Conservation (phyloP, 164 flowering plant genomes). For the Umbilicus rupestris region DNA sequence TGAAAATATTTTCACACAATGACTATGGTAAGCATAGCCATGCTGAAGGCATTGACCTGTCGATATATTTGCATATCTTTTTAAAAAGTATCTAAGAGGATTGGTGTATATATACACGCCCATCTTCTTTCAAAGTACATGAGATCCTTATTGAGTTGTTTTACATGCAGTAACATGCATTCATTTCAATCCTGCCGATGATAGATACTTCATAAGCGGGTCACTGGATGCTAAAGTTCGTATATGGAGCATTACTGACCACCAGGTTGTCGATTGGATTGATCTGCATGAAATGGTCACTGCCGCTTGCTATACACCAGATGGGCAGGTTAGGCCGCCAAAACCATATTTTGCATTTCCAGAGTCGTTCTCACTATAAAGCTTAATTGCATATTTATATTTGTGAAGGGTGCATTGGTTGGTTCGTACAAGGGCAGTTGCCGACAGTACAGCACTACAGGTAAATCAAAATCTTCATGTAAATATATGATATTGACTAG, state of each 20-base stretch:
- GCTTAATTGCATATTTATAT: conserved; percentile 13
- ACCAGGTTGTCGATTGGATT: conserved; percentile 92
- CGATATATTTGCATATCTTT: not conserved
- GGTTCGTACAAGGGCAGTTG: conserved; percentile 97
- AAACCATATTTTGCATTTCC: not conserved
- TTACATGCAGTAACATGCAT: conserved; percentile 84
- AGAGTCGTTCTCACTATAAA: not conserved
- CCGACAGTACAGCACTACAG: conserved; percentile 63
- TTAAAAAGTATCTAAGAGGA: not conserved
- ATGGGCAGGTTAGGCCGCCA: conserved; percentile 68
- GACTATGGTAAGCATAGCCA: conserved; percentile 63
- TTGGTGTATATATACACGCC: no score
- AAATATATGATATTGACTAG: not conserved
- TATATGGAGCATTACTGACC: conserved; percentile 96
- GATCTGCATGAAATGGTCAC: conserved; percentile 99
- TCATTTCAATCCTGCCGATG: conserved; percentile 98
- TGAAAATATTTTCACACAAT: conserved; percentile 85
- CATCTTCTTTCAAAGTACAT: not conserved
- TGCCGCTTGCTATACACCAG: conserved; percentile 96
- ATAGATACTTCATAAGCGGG: conserved; percentile 95
- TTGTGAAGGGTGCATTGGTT: conserved; percentile 81
- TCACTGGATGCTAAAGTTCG: conserved; percentile 97
- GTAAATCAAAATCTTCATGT: conserved; percentile 22
- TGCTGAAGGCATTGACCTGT: not conserved
- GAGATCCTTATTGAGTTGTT: conserved; percentile 10